Evolutionary conservation across 2,329 filamentous ascomycete species (phyloP).

Genomic region (Botrytis byssoidea): DNA sequence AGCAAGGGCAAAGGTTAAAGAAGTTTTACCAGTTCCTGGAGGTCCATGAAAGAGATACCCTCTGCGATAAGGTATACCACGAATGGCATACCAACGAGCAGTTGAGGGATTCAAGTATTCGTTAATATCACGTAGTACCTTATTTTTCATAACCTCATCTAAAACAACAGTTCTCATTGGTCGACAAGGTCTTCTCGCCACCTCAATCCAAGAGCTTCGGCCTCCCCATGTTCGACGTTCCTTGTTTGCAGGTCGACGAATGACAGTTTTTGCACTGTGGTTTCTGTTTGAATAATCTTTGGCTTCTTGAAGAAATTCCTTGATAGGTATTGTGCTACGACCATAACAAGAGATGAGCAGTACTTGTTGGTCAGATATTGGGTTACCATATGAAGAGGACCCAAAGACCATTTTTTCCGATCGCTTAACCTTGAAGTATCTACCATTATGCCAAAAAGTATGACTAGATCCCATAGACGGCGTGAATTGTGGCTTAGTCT

Average conservation of each 20-base stretch:
- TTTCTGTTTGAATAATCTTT: slow-evolving; percentile 53
- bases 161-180: slow-evolving; percentile 76
- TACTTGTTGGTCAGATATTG: slow-evolving; percentile 52
- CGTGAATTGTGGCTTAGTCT: slow-evolving; percentile 51
- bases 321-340: slow-evolving; percentile 52
- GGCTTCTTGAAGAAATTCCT: slow-evolving; percentile 52
- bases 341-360: slow-evolving; percentile 56
- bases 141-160: slow-evolving; percentile 63
- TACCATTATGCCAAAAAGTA: slow-evolving; percentile 53
- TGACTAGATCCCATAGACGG: slow-evolving; percentile 52
- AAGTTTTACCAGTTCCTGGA: slow-evolving; percentile 72
- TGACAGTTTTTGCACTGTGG: slow-evolving; percentile 56
- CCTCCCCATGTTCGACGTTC: slow-evolving; percentile 47
- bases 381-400: slow-evolving; percentile 28
- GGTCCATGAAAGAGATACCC: slow-evolving; percentile 78
- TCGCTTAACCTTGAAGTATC: slow-evolving; percentile 48
- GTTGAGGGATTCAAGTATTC: slow-evolving; percentile 73
- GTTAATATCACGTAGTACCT: slow-evolving; percentile 69
- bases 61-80: slow-evolving; percentile 72
- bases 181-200: slow-evolving; percentile 62
- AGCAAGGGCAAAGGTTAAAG: slow-evolving; percentile 63
- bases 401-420: slow-evolving; percentile 32
- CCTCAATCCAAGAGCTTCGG: slow-evolving; percentile 52
- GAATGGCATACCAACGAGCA: slow-evolving; percentile 69
- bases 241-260: slow-evolving; percentile 53